Percentiles rank a stretch among this genome's conserved stretches.
These are phyloP conservation scores for Corchorus capsularis DNA, from an alignment of 345 rosid species.

Conservation along the genomic window DNA sequence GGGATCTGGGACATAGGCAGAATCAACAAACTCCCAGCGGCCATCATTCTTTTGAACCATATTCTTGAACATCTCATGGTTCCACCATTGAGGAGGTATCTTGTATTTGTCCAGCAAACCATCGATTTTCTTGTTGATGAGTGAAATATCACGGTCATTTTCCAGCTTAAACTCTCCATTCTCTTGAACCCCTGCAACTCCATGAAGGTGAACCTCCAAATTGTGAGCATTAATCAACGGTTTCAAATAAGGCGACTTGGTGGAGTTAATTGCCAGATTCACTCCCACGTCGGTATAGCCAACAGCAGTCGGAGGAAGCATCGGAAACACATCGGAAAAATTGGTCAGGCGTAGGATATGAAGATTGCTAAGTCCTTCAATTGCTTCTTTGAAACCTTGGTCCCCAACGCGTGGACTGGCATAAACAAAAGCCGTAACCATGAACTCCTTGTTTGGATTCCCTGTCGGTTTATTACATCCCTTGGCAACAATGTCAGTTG, in stretches of 20 bases:
- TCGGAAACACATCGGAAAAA: constrained; percentile 34
- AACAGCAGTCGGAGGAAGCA: constrained; percentile 31
- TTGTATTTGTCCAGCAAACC: constrained; percentile 6
- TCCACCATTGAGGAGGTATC: constrained; percentile 20
- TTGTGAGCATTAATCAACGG: not conserved
- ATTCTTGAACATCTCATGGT: constrained; percentile 9
- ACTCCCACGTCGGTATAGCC: constrained; percentile 19
- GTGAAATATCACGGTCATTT: not conserved
- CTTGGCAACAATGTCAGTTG: constrained; percentile 57
- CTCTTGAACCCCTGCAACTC: constrained; percentile 27
- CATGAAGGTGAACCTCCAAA: constrained; percentile 25
- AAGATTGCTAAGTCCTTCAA: constrained; percentile 12
- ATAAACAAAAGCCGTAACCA: constrained; percentile 55
- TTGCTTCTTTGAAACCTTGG: not conserved
- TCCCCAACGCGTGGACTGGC: constrained; percentile 62
- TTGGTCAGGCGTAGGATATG: constrained; percentile 39
- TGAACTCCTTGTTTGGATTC: constrained; percentile 29
- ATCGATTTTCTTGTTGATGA: constrained; percentile 17
- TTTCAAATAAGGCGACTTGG: constrained; percentile 17
- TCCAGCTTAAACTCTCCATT: constrained; percentile 6
- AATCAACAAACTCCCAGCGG: not conserved
- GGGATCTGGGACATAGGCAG: constrained; percentile 18
- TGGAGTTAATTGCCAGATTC: constrained; percentile 17
- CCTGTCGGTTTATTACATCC: constrained; percentile 8
- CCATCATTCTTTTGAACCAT: constrained; percentile 23